Evolutionary conservation across 805 yeast species (phyloP).

Genomic region (Monosporozyma unispora): DNA sequence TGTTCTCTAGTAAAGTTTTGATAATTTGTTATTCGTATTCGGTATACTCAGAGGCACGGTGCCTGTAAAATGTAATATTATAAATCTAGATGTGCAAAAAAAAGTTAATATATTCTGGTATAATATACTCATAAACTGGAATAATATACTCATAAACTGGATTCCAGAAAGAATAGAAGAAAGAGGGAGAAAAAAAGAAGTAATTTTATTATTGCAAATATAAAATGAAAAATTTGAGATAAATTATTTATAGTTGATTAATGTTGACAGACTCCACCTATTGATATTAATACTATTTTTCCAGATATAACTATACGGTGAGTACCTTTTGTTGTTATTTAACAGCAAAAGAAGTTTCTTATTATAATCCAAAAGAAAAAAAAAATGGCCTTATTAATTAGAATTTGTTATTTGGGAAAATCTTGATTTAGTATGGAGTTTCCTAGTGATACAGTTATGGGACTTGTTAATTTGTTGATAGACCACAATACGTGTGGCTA

Average conservation of each 20-base stretch:
- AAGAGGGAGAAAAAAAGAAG: too few relatives aligned
- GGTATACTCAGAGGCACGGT: not conserved
- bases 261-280: not conserved
- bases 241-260: too few relatives aligned
- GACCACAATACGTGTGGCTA: not conserved
- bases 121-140: not conserved
- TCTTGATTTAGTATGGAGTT: too few relatives aligned
- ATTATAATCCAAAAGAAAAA: not conserved
- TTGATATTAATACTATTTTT: too few relatives aligned
- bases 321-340: too few relatives aligned
- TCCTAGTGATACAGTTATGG: too few relatives aligned
- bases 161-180: not conserved
- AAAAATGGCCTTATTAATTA: not conserved
- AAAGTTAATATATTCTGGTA: not conserved
- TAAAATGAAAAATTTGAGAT: not conserved
- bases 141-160: not conserved
- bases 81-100: not conserved
- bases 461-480: not conserved
- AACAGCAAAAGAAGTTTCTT: too few relatives aligned
- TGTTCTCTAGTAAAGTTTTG: not conserved
- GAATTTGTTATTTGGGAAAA: too few relatives aligned
- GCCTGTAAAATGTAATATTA: not conserved
- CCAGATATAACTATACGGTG: too few relatives aligned
- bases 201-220: too few relatives aligned
- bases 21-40: not conserved